Evolutionary conservation across 495 filamentous ascomycete genomes (phyloP).

Genomic region (Neurospora sp.): DNA sequence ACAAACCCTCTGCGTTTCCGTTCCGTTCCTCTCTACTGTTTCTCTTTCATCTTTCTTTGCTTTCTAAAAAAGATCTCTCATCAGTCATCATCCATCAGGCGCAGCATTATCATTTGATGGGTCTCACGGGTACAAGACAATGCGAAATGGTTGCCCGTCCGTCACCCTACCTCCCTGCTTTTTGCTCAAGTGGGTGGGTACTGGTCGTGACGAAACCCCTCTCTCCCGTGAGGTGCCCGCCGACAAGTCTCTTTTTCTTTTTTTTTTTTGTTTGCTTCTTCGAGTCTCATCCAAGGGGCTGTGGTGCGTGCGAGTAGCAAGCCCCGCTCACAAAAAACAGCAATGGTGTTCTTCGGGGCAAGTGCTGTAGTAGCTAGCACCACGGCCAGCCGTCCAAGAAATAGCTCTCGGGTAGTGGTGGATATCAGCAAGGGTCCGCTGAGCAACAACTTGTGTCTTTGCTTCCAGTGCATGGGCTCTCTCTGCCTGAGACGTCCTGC

Average conservation of each 20-base stretch:
- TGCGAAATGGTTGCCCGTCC: not conserved
- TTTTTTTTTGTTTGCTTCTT: not conserved
- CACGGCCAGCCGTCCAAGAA: not conserved
- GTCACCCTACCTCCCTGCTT: not conserved
- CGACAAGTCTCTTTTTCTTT: not conserved
- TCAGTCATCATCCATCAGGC: constrained; percentile 11
- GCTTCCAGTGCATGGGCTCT: not conserved
- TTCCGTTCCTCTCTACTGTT: not conserved
- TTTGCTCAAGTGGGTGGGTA: not conserved
- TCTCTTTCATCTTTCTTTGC: not conserved
- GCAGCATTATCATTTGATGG: not conserved
- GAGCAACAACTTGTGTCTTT: not conserved
- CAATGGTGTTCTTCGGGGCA: not conserved
- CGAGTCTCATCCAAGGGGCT: not conserved
- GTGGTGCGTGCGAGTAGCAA: not conserved
- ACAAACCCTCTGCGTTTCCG: constrained; percentile 5
- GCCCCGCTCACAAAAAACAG: not conserved
- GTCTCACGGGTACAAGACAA: not conserved
- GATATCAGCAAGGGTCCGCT: not conserved
- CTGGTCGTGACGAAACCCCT: not conserved
- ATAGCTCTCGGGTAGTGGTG: not conserved
- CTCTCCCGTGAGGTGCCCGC: not conserved
- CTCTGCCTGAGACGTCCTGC: not conserved
- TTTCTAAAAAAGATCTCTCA: constrained; percentile 8
- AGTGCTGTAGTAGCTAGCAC: not conserved